A percentile compares a stretch with the other conserved stretches of the same genome.
phyloP scores from a whole-genome alignment of 139 green algal genomes.

The Edaphochlamys debaryana region DNA sequence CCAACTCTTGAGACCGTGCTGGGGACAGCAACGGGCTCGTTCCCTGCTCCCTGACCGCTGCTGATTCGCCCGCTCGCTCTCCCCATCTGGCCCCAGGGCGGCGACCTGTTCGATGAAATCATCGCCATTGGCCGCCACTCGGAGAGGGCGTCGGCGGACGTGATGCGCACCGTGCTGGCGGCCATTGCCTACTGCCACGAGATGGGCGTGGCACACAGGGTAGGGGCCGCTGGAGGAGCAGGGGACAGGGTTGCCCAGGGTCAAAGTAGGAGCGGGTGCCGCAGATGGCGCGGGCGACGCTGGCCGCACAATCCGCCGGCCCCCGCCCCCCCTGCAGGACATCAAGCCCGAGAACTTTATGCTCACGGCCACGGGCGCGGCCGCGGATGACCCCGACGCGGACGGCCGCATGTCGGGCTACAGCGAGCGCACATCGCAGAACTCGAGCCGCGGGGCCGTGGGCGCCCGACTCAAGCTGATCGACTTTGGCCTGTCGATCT shows the following conservation, averaged over 20 bases:
- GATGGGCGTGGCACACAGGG: constrained; percentile 43
- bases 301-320: too few species aligned
- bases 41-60: too few species aligned
- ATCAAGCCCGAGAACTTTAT: constrained; percentile 87
- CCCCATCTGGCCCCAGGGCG: constrained; percentile 24
- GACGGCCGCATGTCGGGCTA: background rate
- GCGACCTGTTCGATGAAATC: constrained; percentile 65
- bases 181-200: constrained; percentile 48
- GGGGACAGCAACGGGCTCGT: too few species aligned
- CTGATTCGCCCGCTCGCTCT: background rate
- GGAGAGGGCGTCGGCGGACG: constrained; percentile 32
- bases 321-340: constrained; percentile 48
- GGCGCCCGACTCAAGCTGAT: constrained; percentile 57
- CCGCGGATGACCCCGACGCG: background rate
- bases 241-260: too few species aligned
- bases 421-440: background rate
- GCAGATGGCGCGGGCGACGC: too few species aligned
- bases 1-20: too few species aligned
- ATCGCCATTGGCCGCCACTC: constrained; percentile 30
- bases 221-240: background rate
- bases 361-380: constrained; percentile 64
- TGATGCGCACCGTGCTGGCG: constrained; percentile 37
- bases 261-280: too few species aligned
- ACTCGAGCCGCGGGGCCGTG: background rate
- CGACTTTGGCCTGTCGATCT: constrained; percentile 73